A percentile compares a stretch with the other conserved stretches of the same genome.
Evolutionary conservation across 2,329 filamentous ascomycete genomes (phyloP).

Genomic region (Amesomyces nigricolor): DNA sequence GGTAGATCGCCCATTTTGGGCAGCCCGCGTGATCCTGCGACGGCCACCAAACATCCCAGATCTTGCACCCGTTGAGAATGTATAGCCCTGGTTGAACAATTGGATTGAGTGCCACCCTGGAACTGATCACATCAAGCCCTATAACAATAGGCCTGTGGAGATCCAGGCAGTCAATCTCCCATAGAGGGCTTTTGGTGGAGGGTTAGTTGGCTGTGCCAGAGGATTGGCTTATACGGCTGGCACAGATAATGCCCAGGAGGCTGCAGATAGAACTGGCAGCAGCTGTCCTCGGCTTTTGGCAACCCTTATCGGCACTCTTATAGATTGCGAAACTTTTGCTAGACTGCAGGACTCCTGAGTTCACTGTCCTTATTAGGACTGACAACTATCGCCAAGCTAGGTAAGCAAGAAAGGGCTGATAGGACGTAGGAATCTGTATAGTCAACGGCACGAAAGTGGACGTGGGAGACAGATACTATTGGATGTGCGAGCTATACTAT

Average conservation of each 20-base stretch:
- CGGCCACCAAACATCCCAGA: background rate
- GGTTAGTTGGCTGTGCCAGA: slow-evolving; percentile 1
- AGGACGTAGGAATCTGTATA: background rate
- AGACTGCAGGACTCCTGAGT: background rate
- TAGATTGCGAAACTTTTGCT: background rate
- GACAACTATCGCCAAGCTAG: background rate
- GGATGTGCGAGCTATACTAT: background rate
- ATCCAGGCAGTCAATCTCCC: too few relatives aligned
- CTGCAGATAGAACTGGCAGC: background rate
- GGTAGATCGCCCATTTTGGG: background rate
- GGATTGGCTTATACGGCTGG: background rate
- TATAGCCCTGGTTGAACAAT: slow-evolving; percentile 1
- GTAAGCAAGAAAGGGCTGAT: background rate
- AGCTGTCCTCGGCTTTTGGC: background rate
- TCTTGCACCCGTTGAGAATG: background rate
- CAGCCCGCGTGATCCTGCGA: background rate
- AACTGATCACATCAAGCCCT: background rate
- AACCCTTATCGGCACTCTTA: background rate
- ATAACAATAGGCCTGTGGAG: too few relatives aligned
- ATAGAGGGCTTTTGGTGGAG: background rate
- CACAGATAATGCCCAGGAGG: background rate
- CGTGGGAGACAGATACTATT: background rate
- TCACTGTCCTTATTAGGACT: background rate
- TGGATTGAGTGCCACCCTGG: background rate
- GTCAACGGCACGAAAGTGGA: background rate